Conservation (phyloP, 495 filamentous ascomycete genomes). For the Diplogelasinospora grovesii region DNA sequence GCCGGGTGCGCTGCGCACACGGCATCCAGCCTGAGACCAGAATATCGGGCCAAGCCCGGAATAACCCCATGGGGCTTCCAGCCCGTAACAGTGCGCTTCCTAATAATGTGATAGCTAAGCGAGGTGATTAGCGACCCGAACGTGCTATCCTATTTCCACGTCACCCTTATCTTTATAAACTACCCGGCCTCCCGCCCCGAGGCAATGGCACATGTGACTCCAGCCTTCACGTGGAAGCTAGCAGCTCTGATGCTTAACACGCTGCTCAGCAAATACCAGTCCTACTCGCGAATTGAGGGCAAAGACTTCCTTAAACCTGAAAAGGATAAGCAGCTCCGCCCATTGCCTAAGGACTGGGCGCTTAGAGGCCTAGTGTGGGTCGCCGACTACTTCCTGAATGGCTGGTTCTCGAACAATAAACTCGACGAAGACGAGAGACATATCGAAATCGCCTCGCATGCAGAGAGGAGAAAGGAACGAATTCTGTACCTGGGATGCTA, state of each 20-base stretch:
- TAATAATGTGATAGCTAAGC: too few species aligned
- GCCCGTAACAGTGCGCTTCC: too few species aligned
- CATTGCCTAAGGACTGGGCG: constrained; percentile 72
- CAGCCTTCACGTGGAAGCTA: constrained; percentile 56
- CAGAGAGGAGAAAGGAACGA: constrained; percentile 53
- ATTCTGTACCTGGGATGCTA: constrained; percentile 61
- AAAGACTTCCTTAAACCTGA: constrained; percentile 52
- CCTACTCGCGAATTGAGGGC: constrained; percentile 39
- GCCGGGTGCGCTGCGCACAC: too few species aligned
- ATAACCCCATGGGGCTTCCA: too few species aligned
- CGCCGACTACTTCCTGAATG: constrained; percentile 54
- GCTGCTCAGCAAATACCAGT: constrained; percentile 37
- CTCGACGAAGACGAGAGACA: constrained; percentile 68
- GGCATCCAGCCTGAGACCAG: too few species aligned
- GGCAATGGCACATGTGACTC: constrained; percentile 35
- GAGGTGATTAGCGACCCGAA: too few species aligned
- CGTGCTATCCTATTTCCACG: constrained; percentile 56
- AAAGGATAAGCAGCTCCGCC: constrained; percentile 41
- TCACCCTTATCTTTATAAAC: constrained; percentile 60
- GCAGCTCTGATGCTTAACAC: constrained; percentile 58
- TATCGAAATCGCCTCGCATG: constrained; percentile 58
- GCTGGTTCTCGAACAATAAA: constrained; percentile 59
- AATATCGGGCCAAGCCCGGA: too few species aligned
- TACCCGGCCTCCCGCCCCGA: constrained; percentile 42
- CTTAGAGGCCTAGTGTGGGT: constrained; percentile 69